phyloP scores from a whole-genome alignment of 225 moss, liverwort and hornwort genomes.

The Neckera pumila region DNA sequence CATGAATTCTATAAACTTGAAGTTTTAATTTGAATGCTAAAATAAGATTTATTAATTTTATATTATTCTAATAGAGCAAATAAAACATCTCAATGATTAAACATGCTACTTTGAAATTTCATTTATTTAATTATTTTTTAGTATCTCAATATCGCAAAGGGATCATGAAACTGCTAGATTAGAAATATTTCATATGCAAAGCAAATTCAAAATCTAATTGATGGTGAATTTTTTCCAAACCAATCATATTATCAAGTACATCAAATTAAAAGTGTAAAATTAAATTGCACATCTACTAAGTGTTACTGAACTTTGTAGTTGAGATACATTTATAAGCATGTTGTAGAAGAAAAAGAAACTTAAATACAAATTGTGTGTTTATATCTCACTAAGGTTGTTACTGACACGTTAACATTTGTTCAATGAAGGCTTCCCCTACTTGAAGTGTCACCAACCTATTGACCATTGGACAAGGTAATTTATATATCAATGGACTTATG shows the following conservation, averaged over 20 bases:
- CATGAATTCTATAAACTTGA: not conserved
- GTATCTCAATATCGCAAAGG: not conserved
- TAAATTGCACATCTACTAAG: not conserved
- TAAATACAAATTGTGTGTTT: not conserved
- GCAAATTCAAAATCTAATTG: not conserved
- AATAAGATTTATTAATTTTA: not conserved
- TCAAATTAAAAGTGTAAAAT: not conserved
- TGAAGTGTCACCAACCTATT: not conserved
- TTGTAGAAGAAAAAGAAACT: too few relatives aligned
- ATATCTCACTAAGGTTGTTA: not conserved
- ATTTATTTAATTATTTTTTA: not conserved
- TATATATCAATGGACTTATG: not conserved
- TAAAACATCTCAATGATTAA: not conserved
- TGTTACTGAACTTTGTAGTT: not conserved
- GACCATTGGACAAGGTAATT: not conserved
- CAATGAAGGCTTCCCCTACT: rapidly evolving
- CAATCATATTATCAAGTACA: not conserved
- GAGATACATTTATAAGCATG: not conserved
- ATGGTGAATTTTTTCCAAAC: not conserved
- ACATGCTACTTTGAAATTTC: not conserved
- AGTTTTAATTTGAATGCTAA: not conserved
- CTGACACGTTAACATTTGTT: not conserved
- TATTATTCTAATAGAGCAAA: not conserved
- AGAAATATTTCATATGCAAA: not conserved
- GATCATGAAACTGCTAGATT: rapidly evolving